Evolutionary conservation across 768 basidiomycete species (phyloP), one percentile per base, ranked within the genome.

Genomic region (Pisolithus albus): DNA sequence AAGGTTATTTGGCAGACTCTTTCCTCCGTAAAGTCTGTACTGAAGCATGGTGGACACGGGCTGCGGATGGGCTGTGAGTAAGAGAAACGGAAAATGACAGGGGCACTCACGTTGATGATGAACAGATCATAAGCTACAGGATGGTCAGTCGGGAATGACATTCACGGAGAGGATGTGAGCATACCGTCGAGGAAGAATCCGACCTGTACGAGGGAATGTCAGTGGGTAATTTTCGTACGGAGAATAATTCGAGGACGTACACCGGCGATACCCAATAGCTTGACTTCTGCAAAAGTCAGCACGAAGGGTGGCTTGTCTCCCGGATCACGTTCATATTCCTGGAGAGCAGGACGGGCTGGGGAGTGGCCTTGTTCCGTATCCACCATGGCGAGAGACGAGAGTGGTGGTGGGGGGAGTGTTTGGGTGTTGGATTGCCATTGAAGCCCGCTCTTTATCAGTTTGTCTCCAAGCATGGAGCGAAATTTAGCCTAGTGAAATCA

Each of bases 151-250:
- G 30, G 37, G 19, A 15, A 40, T 26, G 46, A 37, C 40, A 24
- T 24, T 21, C 7, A 45, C 23, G 11, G 26, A 19, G 8, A 9
- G 7, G 15, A 18, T n/a, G 24, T 38, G 63, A 34, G 77, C 41
- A 16, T 52, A 83, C 83, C 83, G 63, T 86, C 84, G 32, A 86
- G 69, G 70, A 86, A 85, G 65, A 85, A 85, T 7, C 84, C 84
- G 47, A 84, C 78, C 82, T 83, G 26, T 15, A 32, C 28, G 36
- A 42, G 26, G 28, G 30, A 16, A 44, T 26, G 43, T 38, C 19
- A 23, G 56, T n/a, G 49, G 49, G 46, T 38, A n/a, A 49, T 5
- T 2, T 9, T 48, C 18, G 28, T 45, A 46, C 26, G 15, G 46
- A 37, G n/a, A 32, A 13, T 40, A 36, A 28, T 18, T 1, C 3